These are phyloP conservation scores for Scytalidium lignicola DNA, from an alignment of 2,329 filamentous ascomycete species.

Conservation along the genomic window DNA sequence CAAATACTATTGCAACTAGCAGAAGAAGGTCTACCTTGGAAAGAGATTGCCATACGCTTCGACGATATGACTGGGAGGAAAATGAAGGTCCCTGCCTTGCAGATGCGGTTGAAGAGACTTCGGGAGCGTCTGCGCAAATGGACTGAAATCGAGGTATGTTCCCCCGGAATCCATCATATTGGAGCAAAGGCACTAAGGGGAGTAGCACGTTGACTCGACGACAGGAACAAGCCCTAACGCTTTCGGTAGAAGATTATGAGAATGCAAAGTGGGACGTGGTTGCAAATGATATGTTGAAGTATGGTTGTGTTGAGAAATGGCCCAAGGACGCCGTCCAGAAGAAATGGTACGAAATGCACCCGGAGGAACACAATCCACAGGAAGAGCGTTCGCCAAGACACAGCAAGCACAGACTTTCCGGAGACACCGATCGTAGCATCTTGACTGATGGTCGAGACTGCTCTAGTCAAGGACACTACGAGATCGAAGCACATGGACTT, in stretches of 20 bases:
- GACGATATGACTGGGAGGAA: conserved; percentile 23
- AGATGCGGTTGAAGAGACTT: conserved; percentile 32
- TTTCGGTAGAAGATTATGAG: conserved; percentile 26
- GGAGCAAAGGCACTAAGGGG: background rate
- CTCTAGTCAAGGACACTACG: background rate
- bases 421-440: background rate
- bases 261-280: conserved; percentile 28
- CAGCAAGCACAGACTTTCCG: background rate
- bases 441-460: background rate
- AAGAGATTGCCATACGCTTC: conserved; percentile 26
- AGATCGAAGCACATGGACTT: conserved; percentile 4
- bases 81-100: conserved; percentile 29
- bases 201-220: background rate
- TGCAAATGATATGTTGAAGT: conserved; percentile 26
- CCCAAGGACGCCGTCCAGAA: conserved; percentile 27
- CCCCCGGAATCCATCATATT: background rate
- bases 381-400: background rate
- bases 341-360: conserved; percentile 28
- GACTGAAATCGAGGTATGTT: background rate
- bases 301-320: conserved; percentile 28
- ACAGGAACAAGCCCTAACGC: conserved; percentile 26
- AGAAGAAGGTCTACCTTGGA: conserved; percentile 29
- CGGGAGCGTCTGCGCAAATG: conserved; percentile 25
- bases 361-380: background rate
- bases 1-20: conserved; percentile 28